Evolutionary conservation across 345 rosid genomes (phyloP).

Genomic region (Cardiospermum halicacabum): DNA sequence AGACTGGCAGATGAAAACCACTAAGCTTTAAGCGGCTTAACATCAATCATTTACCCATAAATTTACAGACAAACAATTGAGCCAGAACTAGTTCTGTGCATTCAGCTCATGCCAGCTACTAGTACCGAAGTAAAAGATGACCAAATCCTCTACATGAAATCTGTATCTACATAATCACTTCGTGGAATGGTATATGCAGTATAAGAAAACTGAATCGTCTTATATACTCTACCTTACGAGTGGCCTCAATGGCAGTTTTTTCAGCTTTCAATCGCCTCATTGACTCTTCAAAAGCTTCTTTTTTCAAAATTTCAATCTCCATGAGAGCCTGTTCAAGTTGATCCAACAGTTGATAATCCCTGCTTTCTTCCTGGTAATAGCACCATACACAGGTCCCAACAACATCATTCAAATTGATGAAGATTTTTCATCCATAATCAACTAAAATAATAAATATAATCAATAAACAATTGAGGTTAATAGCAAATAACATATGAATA

Average conservation of each 20-base stretch:
- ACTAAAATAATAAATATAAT: neutral
- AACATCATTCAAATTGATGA: neutral
- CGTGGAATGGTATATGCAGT: neutral
- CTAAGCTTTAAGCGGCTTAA: neutral
- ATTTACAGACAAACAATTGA: neutral
- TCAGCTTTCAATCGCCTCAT: conserved; percentile 41
- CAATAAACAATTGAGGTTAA: neutral
- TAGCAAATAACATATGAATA: neutral
- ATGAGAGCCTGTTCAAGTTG: conserved; percentile 37
- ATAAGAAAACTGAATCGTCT: neutral
- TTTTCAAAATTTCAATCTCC: conserved; percentile 39
- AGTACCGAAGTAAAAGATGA: neutral
- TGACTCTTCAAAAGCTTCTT: conserved; percentile 45
- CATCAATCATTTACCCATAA: neutral
- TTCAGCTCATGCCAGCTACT: neutral
- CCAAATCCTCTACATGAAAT: neutral
- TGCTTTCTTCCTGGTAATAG: conserved; percentile 33
- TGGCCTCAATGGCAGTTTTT: conserved; percentile 32
- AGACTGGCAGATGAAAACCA: neutral
- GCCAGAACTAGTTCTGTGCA: neutral
- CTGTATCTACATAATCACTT: neutral
- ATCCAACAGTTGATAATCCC: conserved; percentile 21
- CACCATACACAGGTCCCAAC: neutral
- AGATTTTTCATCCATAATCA: neutral
- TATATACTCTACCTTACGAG: conserved; percentile 30